These are phyloP conservation scores for Yamadazyma mexicana DNA, from an alignment of 1,139 yeast species.

Conservation along the genomic window DNA sequence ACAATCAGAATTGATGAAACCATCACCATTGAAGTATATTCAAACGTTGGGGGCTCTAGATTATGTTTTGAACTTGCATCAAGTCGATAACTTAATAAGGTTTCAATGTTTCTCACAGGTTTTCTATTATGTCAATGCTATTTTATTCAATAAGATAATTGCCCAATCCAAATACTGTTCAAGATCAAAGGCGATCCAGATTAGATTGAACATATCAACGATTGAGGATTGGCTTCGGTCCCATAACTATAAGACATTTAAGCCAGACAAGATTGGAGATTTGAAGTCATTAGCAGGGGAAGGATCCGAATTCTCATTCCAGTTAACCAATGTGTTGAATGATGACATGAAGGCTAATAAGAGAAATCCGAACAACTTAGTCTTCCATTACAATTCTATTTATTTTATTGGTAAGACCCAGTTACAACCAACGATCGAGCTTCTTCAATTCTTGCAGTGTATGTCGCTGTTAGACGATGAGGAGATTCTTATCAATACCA, in stretches of 20 bases:
- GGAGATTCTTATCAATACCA: constrained; percentile 57
- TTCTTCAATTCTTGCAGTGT: constrained; percentile 89
- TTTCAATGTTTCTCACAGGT: constrained; percentile 80
- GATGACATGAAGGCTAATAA: constrained; percentile 17
- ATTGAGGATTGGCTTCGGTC: constrained; percentile 92
- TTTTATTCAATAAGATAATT: constrained; percentile 71
- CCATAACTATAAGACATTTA: constrained; percentile 62
- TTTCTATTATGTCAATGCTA: constrained; percentile 73
- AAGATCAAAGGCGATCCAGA: constrained; percentile 84
- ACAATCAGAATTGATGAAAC: constrained; percentile 61
- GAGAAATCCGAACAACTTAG: constrained; percentile 32
- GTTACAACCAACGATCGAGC: constrained; percentile 71
- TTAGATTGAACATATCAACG: constrained; percentile 79
- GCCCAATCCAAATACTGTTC: constrained; percentile 68
- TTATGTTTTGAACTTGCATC: constrained; percentile 80
- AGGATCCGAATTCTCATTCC: constrained; percentile 2
- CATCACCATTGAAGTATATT: constrained; percentile 83
- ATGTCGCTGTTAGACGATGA: constrained; percentile 62
- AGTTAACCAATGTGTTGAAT: constrained; percentile 25
- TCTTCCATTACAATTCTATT: constrained; percentile 56
- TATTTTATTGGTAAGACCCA: constrained; percentile 63
- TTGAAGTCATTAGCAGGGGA: constrained; percentile 21
- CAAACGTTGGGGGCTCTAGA: constrained; percentile 88
- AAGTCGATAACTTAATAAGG: constrained; percentile 71
- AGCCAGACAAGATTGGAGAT: constrained; percentile 36